A percentile compares a stretch with the other conserved stretches of the same genome.
Conservation (phyloP, 306 rosid genomes). For the Prunus mira region DNA sequence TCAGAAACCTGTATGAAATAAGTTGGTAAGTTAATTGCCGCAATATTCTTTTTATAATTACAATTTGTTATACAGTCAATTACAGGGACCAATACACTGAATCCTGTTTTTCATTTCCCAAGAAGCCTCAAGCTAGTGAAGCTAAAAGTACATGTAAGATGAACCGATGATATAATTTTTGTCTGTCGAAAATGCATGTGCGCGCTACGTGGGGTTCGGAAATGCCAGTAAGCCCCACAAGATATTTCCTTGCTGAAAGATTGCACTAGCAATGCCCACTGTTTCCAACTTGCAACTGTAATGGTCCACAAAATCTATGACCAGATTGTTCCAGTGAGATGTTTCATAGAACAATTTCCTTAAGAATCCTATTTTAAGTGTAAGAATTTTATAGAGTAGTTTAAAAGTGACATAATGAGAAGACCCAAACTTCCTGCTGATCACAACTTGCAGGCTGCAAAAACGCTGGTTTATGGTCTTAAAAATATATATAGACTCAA, state of each 20-base stretch:
- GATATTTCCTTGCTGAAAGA: not conserved
- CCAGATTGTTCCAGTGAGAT: too few relatives aligned
- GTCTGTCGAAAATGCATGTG: not conserved
- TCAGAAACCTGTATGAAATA: slow-evolving; percentile 61
- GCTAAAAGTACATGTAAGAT: not conserved
- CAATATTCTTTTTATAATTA: not conserved
- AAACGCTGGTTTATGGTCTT: too few relatives aligned
- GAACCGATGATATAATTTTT: not conserved
- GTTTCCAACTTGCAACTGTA: not conserved
- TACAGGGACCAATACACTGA: not conserved
- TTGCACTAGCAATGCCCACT: not conserved
- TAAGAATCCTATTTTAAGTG: not conserved
- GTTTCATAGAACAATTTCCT: too few relatives aligned
- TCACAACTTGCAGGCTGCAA: not conserved
- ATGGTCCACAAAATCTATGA: not conserved
- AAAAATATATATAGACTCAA: too few relatives aligned
- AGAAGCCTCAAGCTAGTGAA: not conserved
- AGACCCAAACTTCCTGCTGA: not conserved
- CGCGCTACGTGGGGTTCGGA: not conserved
- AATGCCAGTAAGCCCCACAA: not conserved
- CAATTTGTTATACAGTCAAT: not conserved
- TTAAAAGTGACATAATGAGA: not conserved
- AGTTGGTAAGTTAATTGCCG: slow-evolving; percentile 21
- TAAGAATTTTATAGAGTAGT: not conserved
- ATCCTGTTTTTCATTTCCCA: not conserved